Percentiles rank a stretch among this genome's conserved stretches.
phyloP scores from a whole-genome alignment of 2,329 filamentous ascomycete genomes.

The Byssothecium circinans region DNA sequence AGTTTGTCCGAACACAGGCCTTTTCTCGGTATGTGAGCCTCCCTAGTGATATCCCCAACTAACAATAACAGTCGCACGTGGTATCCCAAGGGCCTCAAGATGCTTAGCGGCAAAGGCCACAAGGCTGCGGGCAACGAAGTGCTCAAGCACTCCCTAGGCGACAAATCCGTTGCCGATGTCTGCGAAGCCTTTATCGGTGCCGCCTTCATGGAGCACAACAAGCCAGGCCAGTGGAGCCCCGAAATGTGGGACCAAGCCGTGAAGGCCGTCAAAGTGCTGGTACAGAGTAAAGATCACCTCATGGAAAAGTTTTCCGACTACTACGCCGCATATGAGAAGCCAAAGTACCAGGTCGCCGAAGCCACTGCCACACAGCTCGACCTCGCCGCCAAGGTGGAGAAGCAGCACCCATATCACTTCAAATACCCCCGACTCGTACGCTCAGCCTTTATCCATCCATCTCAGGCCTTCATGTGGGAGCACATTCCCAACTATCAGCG shows the following conservation, averaged over 20 bases:
- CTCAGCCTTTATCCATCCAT: slow-evolving; percentile 87
- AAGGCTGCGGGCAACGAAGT: slow-evolving; percentile 52
- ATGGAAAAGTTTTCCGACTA: slow-evolving; percentile 76
- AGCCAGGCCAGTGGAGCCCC: slow-evolving; percentile 44
- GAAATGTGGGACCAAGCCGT: slow-evolving; percentile 62
- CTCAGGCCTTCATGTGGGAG: slow-evolving; percentile 73
- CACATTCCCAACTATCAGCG: slow-evolving; percentile 86
- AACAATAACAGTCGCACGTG: slow-evolving; percentile 63
- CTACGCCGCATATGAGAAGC: slow-evolving; percentile 65
- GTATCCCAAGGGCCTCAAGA: slow-evolving; percentile 80
- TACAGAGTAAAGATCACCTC: slow-evolving; percentile 65
- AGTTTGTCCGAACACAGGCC: slow-evolving; percentile 78
- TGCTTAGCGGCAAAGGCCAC: slow-evolving; percentile 71
- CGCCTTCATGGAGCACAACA: slow-evolving; percentile 62
- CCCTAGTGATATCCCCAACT: not conserved
- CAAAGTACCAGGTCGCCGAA: slow-evolving; percentile 67
- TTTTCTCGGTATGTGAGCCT: slow-evolving; percentile 65
- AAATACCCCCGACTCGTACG: slow-evolving; percentile 73
- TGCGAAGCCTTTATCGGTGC: slow-evolving; percentile 94
- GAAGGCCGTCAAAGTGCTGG: slow-evolving; percentile 68
- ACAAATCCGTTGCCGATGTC: slow-evolving; percentile 93
- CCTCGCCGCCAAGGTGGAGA: slow-evolving; percentile 65
- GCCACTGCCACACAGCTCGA: slow-evolving; percentile 69
- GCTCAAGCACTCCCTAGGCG: slow-evolving; percentile 68
- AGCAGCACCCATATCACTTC: slow-evolving; percentile 67